These are phyloP conservation scores for Pigoraptor vietnamica DNA, from an alignment of 78 protist genomes.

Conservation along the genomic window DNA sequence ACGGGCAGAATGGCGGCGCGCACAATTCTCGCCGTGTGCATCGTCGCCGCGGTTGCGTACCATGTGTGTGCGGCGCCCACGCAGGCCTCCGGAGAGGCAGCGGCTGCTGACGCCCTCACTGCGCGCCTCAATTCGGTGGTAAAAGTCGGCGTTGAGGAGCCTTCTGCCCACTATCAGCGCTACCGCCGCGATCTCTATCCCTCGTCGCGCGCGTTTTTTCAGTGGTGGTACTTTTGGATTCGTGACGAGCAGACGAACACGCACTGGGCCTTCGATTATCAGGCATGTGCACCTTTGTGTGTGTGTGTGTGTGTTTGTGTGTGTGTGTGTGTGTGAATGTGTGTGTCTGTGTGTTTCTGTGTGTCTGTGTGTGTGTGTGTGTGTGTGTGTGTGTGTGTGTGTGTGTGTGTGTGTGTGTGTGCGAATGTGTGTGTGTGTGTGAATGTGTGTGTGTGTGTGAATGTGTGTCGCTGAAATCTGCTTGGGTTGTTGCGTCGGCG, in stretches of 20 bases:
- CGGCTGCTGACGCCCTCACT: background rate
- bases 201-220: background rate
- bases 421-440: no score
- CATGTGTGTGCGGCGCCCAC: background rate
- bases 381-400: no score
- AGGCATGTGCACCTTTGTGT: background rate
- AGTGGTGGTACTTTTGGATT: background rate
- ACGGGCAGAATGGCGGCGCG: no score
- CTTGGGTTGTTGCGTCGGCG: no score
- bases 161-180: background rate
- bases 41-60: background rate
- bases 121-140: background rate
- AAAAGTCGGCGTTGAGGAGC: background rate
- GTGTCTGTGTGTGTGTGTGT: no score
- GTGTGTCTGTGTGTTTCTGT: no score
- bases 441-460: no score
- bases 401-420: no score
- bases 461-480: no score
- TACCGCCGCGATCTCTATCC: background rate
- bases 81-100: background rate
- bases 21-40: no score
- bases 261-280: background rate
- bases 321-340: no score
- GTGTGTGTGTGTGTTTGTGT: background rate
- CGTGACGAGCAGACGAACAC: background rate